A percentile compares a stretch with the other conserved stretches of the same genome.
These are phyloP conservation scores for Xylaria venustula DNA, from an alignment of 495 filamentous ascomycete species.

Conservation along the genomic window DNA sequence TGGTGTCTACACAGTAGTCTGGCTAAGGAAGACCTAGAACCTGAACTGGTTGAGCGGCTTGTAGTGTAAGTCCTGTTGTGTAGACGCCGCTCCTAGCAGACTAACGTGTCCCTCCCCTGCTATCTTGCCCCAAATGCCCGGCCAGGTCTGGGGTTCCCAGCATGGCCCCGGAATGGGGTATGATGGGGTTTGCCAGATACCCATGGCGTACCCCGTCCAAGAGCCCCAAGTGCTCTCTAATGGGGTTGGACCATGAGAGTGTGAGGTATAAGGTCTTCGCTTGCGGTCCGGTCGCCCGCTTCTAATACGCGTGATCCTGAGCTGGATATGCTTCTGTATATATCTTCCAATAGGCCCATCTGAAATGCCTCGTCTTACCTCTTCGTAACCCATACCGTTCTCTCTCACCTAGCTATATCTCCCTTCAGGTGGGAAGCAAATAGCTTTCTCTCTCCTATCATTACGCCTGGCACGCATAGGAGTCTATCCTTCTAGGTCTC, in stretches of 20 bases:
- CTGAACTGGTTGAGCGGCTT: neutral
- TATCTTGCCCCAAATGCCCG: neutral
- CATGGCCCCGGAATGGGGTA: constrained; percentile 16
- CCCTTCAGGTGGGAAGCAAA: neutral
- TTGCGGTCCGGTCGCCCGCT: constrained; percentile 34
- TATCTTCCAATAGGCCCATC: constrained; percentile 18
- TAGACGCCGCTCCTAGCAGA: constrained; percentile 13
- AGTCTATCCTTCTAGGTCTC: neutral
- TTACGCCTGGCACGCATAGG: neutral
- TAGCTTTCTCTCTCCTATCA: neutral
- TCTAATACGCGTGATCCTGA: constrained; percentile 11
- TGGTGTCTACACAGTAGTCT: neutral
- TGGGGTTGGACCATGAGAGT: constrained; percentile 21
- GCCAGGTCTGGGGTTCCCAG: neutral
- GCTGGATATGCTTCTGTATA: constrained; percentile 19
- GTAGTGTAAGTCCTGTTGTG: neutral
- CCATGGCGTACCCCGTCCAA: constrained; percentile 13
- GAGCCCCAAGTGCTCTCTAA: constrained; percentile 10
- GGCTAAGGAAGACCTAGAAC: neutral
- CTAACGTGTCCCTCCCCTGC: constrained; percentile 1
- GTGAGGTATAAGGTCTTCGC: constrained; percentile 7
- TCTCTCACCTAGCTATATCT: neutral
- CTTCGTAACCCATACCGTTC: constrained; percentile 6
- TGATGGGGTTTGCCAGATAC: constrained; percentile 9
- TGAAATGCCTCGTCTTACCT: neutral